Conservation (phyloP, 2,329 filamentous ascomycete genomes). For the Tolypocladium ophioglossoides region DNA sequence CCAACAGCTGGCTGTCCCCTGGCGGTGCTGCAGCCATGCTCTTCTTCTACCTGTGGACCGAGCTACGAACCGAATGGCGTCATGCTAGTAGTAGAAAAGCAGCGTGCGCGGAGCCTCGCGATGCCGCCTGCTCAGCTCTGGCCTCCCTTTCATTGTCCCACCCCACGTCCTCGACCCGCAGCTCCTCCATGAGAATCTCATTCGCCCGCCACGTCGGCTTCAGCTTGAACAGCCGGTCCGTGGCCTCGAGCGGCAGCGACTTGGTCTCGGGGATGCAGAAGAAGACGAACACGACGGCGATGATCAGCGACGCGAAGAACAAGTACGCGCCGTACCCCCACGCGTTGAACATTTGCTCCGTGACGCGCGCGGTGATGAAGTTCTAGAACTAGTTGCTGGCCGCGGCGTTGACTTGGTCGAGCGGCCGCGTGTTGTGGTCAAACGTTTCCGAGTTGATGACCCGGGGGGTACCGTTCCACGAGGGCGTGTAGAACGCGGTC, state of each 20-base stretch:
- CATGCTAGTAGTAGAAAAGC: no score
- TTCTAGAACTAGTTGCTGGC: constrained; percentile 67
- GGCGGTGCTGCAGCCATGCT: constrained; percentile 60
- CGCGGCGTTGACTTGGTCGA: constrained; percentile 63
- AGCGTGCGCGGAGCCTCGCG: not conserved
- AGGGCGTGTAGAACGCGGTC: constrained; percentile 61
- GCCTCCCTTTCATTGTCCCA: constrained; percentile 16
- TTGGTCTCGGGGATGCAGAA: constrained; percentile 59
- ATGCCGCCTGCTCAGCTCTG: constrained; percentile 14
- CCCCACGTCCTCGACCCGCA: constrained; percentile 17
- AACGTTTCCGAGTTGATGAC: constrained; percentile 70
- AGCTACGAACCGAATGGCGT: no score
- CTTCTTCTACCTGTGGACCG: constrained; percentile 45
- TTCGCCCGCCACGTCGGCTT: constrained; percentile 36
- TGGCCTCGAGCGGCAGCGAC: constrained; percentile 51
- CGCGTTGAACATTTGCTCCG: constrained; percentile 50
- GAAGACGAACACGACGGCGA: constrained; percentile 47
- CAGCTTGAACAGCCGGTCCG: constrained; percentile 49
- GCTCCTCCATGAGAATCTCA: constrained; percentile 30
- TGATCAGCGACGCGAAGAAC: constrained; percentile 53
- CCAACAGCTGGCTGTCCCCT: constrained; percentile 4
- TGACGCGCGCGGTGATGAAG: constrained; percentile 59
- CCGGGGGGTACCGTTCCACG: constrained; percentile 68
- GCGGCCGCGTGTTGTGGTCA: constrained; percentile 47
- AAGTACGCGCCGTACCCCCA: constrained; percentile 58